Conservation (phyloP, 108 stramenopile species). For the Fistulifera solaris region DNA sequence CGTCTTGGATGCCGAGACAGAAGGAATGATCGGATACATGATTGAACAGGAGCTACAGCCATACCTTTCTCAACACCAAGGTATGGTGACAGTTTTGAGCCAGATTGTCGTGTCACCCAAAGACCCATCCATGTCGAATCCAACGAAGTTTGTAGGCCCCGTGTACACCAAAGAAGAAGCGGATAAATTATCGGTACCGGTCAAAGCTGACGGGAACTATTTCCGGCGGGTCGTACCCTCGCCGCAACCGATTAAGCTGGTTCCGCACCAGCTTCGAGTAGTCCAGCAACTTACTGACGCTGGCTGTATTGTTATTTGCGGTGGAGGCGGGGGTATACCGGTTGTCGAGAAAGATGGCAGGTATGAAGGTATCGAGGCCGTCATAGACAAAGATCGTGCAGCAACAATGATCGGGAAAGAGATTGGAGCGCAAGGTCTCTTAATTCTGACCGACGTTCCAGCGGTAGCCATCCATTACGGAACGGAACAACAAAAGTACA, state of each 20-base stretch:
- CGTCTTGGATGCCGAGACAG: conserved; percentile 37
- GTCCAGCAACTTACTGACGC: conserved; percentile 42
- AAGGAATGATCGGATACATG: conserved; percentile 36
- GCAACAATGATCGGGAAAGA: conserved; percentile 25
- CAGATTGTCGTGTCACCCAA: conserved; percentile 29
- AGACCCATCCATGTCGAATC: conserved; percentile 29
- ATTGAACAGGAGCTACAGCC: conserved; percentile 27
- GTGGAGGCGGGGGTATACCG: conserved; percentile 6
- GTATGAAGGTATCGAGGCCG: conserved; percentile 26
- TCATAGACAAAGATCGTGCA: conserved; percentile 32
- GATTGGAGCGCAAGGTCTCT: conserved; percentile 22
- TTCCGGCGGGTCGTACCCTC: conserved; percentile 73
- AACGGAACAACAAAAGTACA: conserved; percentile 18
- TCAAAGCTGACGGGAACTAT: conserved; percentile 15
- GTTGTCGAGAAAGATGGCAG: conserved; percentile 5
- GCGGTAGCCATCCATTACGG: conserved; percentile 20
- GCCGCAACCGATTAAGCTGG: conserved; percentile 56
- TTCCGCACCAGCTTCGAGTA: conserved; percentile 52
- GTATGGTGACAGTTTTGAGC: conserved; percentile 26
- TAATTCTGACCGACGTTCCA: conserved; percentile 29
- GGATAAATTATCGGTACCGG: background rate
- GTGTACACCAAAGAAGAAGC: conserved; percentile 10
- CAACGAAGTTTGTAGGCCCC: conserved; percentile 34
- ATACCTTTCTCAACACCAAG: conserved; percentile 15
- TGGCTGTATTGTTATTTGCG: background rate